phyloP scores from a whole-genome alignment of 78 protist species.

The Abeoforma whisleri region DNA sequence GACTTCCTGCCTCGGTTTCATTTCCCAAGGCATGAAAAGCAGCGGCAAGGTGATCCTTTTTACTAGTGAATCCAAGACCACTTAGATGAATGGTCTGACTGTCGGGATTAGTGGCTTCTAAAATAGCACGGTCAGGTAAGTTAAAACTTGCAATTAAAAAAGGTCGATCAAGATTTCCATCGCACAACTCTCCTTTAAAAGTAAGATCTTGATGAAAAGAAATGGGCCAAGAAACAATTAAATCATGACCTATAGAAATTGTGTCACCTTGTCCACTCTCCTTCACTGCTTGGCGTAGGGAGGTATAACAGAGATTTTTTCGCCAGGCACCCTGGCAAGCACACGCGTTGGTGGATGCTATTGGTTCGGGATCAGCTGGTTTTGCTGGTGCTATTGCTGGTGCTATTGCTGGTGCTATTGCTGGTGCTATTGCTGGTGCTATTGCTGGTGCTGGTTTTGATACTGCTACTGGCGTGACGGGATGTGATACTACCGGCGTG shows the following conservation, averaged over 20 bases:
- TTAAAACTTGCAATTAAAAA: conserved; percentile 2
- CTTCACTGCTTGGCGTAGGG: background rate
- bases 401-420: no score
- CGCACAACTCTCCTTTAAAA: conserved; percentile 6
- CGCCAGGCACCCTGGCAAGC: conserved; percentile 1
- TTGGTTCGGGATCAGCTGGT: no score
- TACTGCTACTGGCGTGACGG: no score
- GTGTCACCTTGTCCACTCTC: background rate
- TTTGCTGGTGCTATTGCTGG: no score
- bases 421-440: no score
- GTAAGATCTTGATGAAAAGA: background rate
- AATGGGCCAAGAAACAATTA: background rate
- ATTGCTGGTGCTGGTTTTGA: no score
- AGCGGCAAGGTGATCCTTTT: background rate
- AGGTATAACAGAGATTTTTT: background rate
- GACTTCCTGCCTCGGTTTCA: conserved; percentile 1
- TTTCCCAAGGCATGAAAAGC: conserved; percentile 14
- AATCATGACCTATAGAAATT: conserved; percentile 2
- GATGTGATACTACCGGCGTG: no score
- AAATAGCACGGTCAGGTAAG: background rate
- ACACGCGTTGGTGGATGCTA: conserved; percentile 5
- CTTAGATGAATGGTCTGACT: background rate
- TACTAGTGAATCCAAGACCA: background rate
- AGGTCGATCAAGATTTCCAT: background rate
- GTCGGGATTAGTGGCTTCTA: background rate